Percentiles rank a stretch among this genome's conserved stretches.
Conservation (phyloP, 768 basidiomycete species). For the Xanthoconium stramineum region DNA sequence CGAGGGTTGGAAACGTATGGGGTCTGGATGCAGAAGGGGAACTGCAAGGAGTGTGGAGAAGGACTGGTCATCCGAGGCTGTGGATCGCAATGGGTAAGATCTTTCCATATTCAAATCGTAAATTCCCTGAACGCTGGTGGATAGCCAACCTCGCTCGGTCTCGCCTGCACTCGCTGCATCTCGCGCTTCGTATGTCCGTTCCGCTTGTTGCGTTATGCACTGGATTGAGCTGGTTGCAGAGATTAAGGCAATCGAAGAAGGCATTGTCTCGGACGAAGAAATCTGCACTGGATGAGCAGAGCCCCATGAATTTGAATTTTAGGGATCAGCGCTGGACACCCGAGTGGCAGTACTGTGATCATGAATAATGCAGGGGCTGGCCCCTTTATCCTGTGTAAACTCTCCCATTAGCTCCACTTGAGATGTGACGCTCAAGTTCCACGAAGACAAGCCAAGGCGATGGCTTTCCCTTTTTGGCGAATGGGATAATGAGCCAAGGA, state of each 20-base stretch:
- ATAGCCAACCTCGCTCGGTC: slow-evolving; percentile 22
- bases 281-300: slow-evolving; percentile 6
- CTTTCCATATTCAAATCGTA: neutral
- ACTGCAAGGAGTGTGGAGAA: slow-evolving; percentile 40
- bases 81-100: slow-evolving; percentile 27
- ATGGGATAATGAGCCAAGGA: neutral
- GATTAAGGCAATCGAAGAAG: slow-evolving; percentile 30
- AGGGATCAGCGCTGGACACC: neutral
- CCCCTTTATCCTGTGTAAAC: neutral
- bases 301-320: neutral
- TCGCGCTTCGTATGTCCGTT: slow-evolving; percentile 26
- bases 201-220: neutral
- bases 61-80: slow-evolving; percentile 35
- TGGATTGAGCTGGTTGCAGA: slow-evolving; percentile 16
- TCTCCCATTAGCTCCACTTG: neutral
- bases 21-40: slow-evolving; percentile 66
- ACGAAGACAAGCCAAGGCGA: neutral
- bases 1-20: slow-evolving; percentile 55
- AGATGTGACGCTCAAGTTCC: neutral
- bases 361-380: neutral
- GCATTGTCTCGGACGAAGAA: slow-evolving; percentile 17
- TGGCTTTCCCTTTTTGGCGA: neutral
- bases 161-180: slow-evolving; percentile 28
- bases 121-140: neutral
- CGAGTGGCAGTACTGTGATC: neutral